Evolutionary conservation across 2,329 filamentous ascomycete species (phyloP), one percentile per base, ranked within the genome.

Genomic region (Tolypocladium nubicola): DNA sequence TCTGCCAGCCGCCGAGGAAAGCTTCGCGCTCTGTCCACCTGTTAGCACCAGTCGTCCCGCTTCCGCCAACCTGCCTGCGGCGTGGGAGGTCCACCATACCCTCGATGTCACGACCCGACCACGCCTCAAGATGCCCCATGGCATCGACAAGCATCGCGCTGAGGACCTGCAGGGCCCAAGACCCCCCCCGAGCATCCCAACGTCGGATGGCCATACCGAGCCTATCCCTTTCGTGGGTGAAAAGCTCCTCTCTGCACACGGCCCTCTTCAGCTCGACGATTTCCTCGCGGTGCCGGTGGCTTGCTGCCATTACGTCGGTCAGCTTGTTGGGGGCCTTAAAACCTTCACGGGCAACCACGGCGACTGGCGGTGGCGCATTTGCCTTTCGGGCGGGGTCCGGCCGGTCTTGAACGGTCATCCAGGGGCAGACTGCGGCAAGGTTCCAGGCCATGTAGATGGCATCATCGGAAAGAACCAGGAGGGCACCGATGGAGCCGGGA

Each of bases 291-390:
- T 91, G 79, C n/a, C 75, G 77, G 54, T 87, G 77, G 10, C 87
- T 82, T 26, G 83, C 82, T 16, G 80, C 79, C 56, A 94, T 75
- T 5, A 93, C 73, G 61, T 85, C 84, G 49, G 81, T 82, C 6
- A 90, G 75, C 68, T 87, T 94, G 68, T 91, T 96, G 2, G 88
- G 83, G 1, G 86, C 81, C 66, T 88, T 90, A 68, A 96, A 84
- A 6, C 90, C 90, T 68, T 95, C 89, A 38, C 87, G 79, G 6
- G 84, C 86, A 4, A 85, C 80, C 21, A 84, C 59, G 9, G 70
- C 66, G 30, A 70, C 64, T 2, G 66, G 77, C 0, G 86, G 83
- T 23, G 80, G 78, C 4, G 80, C 75, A 23, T 70, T 70, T 53
- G 73, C 68, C 66, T 83, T 87, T 52, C 74, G 72, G 43, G 75